These are phyloP conservation scores for Sclerotinia spermophila DNA, from an alignment of 2,329 filamentous ascomycete genomes.

Conservation along the genomic window DNA sequence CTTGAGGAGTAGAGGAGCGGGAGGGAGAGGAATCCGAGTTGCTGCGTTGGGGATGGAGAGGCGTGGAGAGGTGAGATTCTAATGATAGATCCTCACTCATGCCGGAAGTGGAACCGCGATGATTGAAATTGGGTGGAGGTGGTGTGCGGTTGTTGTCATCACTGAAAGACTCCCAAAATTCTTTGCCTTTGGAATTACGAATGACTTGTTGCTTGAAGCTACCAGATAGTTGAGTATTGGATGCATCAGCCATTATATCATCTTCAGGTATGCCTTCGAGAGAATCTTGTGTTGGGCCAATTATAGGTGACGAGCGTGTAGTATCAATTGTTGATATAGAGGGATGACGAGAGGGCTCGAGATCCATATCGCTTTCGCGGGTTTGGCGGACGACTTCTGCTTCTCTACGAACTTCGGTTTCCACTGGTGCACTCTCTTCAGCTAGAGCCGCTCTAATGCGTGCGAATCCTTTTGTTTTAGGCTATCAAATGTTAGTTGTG, in stretches of 20 bases:
- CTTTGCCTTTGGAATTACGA: conserved; percentile 66
- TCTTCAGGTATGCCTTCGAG: conserved; percentile 70
- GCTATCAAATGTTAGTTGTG: conserved; percentile 50
- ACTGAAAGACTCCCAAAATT: conserved; percentile 78
- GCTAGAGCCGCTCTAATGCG: conserved; percentile 84
- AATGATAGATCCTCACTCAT: conserved; percentile 63
- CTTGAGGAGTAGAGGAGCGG: conserved; percentile 38
- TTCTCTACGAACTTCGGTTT: conserved; percentile 84
- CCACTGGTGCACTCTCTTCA: conserved; percentile 83
- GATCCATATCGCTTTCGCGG: conserved; percentile 76
- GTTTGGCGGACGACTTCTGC: conserved; percentile 95
- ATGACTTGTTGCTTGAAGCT: conserved; percentile 73
- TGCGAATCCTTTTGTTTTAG: conserved; percentile 94
- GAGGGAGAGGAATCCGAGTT: conserved; percentile 33
- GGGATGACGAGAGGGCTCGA: conserved; percentile 46
- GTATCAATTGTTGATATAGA: conserved; percentile 44
- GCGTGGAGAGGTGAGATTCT: conserved; percentile 29
- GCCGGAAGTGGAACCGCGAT: conserved; percentile 55
- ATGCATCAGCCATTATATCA: conserved; percentile 57
- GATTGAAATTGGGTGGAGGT: conserved; percentile 53
- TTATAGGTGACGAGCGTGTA: conserved; percentile 62
- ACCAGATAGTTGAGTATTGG: conserved; percentile 46
- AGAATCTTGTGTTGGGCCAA: conserved; percentile 57
- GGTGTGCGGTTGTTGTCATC: conserved; percentile 56
- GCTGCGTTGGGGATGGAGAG: conserved; percentile 29